A percentile compares a stretch with the other conserved stretches of the same genome.
These are phyloP conservation scores for Candida montana DNA, from an alignment of 805 yeast species.

Conservation along the genomic window DNA sequence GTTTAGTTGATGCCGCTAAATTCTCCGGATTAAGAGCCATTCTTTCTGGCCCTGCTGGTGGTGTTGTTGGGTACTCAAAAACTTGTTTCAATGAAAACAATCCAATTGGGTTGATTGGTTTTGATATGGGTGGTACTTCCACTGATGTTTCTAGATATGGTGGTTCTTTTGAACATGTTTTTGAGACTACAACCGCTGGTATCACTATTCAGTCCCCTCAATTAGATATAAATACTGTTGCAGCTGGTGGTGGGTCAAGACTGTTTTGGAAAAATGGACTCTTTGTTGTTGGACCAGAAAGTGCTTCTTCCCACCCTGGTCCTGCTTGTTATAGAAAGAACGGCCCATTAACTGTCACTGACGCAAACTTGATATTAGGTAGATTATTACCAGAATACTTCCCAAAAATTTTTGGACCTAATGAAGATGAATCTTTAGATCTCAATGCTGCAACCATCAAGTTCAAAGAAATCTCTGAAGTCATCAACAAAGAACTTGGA, in stretches of 20 bases:
- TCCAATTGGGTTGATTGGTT: slow-evolving; percentile 64
- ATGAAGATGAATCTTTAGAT: slow-evolving; percentile 69
- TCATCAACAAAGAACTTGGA: slow-evolving; percentile 45
- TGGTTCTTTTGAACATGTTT: slow-evolving; percentile 70
- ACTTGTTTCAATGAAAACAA: slow-evolving; percentile 64
- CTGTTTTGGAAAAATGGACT: slow-evolving; percentile 64
- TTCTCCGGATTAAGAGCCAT: slow-evolving; percentile 89
- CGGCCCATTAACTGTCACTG: slow-evolving; percentile 81
- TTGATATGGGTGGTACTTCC: slow-evolving; percentile 91
- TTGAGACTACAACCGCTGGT: slow-evolving; percentile 81
- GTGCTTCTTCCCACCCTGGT: slow-evolving; percentile 86
- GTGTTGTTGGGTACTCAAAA: slow-evolving; percentile 87
- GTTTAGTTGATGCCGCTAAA: slow-evolving; percentile 74
- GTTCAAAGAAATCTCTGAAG: slow-evolving; percentile 48
- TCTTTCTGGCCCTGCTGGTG: slow-evolving; percentile 96
- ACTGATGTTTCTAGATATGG: slow-evolving; percentile 78
- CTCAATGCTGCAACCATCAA: slow-evolving; percentile 41
- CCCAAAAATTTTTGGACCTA: slow-evolving; percentile 80
- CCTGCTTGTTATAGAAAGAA: slow-evolving; percentile 84
- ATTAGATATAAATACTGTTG: slow-evolving; percentile 73
- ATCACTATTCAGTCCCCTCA: slow-evolving; percentile 83
- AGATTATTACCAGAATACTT: slow-evolving; percentile 68
- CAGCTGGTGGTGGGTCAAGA: slow-evolving; percentile 81
- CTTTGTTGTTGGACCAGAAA: slow-evolving; percentile 80
- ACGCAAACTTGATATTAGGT: slow-evolving; percentile 73